These are phyloP conservation scores for Aspergillus fischeri DNA, from an alignment of 2,329 filamentous ascomycete genomes.

Conservation along the genomic window DNA sequence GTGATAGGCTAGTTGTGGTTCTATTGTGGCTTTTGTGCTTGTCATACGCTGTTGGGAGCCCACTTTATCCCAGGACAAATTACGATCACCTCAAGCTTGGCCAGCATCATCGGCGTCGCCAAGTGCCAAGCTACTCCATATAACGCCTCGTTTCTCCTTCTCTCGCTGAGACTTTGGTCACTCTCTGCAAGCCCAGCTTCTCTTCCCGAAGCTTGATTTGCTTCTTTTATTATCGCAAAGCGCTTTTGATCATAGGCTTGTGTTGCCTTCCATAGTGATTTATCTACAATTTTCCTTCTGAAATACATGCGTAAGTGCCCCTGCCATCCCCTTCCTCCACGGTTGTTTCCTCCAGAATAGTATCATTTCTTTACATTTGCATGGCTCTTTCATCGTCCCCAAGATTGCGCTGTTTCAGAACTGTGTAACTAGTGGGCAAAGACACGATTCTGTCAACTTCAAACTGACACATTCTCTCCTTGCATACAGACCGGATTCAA, in stretches of 20 bases:
- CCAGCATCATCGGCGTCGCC: conserved; percentile 8
- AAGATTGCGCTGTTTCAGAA: not conserved
- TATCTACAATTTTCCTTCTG: conserved; percentile 11
- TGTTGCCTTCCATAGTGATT: not conserved
- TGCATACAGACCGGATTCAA: conserved; percentile 30
- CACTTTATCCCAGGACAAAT: not conserved
- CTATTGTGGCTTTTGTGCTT: not conserved
- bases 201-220: conserved; percentile 15
- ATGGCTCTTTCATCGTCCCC: not conserved
- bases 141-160: conserved; percentile 3
- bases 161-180: not conserved
- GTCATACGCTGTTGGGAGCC: not conserved
- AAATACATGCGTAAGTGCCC: conserved; percentile 35
- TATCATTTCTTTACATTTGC: not conserved
- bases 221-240: conserved; percentile 4
- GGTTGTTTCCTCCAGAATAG: not conserved
- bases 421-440: not conserved
- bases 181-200: not conserved
- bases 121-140: conserved; percentile 10
- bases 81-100: conserved; percentile 13
- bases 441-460: not conserved
- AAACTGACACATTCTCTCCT: conserved; percentile 1
- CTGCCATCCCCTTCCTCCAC: not conserved
- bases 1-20: not conserved
- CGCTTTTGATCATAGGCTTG: not conserved